Conservation (phyloP, 176 grass and related monocot genomes). For the Musa acuminata region DNA sequence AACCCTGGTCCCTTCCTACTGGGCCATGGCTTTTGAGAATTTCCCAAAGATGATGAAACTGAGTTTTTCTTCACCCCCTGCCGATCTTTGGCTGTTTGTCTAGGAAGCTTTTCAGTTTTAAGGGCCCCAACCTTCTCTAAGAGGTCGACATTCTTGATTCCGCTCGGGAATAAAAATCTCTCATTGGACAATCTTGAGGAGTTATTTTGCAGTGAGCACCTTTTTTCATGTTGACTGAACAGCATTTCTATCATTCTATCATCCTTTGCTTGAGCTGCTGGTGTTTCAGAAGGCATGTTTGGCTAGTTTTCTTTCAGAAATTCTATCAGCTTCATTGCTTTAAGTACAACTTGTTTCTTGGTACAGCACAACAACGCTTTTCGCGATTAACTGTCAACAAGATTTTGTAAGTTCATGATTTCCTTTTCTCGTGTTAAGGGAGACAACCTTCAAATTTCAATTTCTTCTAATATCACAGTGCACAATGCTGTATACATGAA, state of each 20-base stretch:
- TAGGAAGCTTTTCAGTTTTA: constrained; percentile 39
- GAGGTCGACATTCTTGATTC: constrained; percentile 37
- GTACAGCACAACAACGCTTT: neutral
- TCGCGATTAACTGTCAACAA: neutral
- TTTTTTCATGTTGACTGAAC: constrained; percentile 16
- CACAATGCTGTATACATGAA: neutral
- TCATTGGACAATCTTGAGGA: constrained; percentile 29
- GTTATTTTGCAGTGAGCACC: constrained; percentile 27
- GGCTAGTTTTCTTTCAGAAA: neutral
- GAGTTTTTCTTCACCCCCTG: constrained; percentile 24
- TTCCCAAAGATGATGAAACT: constrained; percentile 30
- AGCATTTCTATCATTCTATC: neutral
- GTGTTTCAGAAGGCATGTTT: constrained; percentile 2
- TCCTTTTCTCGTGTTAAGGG: neutral
- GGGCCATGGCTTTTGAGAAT: constrained; percentile 79
- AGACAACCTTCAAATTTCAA: neutral
- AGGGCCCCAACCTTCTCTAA: constrained; percentile 47
- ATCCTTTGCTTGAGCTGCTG: neutral
- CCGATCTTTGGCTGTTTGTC: constrained; percentile 16
- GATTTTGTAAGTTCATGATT: neutral
- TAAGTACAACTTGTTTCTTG: neutral
- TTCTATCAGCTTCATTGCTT: neutral
- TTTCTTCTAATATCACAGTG: neutral
- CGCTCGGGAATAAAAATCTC: constrained; percentile 18
- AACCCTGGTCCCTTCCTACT: constrained; percentile 34